These are phyloP conservation scores for Brasenia schreberi DNA, from an alignment of 164 flowering plant genomes.

Conservation along the genomic window DNA sequence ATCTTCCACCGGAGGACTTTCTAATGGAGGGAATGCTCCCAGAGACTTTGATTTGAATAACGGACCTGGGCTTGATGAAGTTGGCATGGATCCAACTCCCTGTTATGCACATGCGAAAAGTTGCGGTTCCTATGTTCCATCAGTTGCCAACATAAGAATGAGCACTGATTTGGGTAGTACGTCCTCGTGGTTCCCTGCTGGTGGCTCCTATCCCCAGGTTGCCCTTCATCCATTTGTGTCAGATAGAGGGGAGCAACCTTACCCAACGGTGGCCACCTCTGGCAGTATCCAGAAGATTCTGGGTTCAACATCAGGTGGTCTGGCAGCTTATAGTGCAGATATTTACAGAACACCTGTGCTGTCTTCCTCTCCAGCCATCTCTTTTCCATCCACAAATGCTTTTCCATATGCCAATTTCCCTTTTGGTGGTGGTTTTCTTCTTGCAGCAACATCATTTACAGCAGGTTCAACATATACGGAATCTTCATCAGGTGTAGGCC, in stretches of 20 bases:
- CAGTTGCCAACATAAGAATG: slow-evolving; percentile 37
- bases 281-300: slow-evolving; percentile 44
- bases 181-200: slow-evolving; percentile 57
- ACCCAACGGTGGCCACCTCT: slow-evolving; percentile 32
- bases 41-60: slow-evolving; percentile 83
- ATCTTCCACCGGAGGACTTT: slow-evolving; percentile 16
- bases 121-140: slow-evolving; percentile 18
- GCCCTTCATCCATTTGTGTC: slow-evolving; percentile 15
- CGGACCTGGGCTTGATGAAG: slow-evolving; percentile 68
- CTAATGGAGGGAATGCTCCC: slow-evolving; percentile 28
- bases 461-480: slow-evolving; percentile 46
- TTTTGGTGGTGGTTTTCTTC: slow-evolving; percentile 50
- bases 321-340: slow-evolving; percentile 37
- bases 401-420: slow-evolving; percentile 61
- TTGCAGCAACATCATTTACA: slow-evolving; percentile 47
- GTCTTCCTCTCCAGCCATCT: slow-evolving; percentile 65
- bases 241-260: slow-evolving; percentile 50
- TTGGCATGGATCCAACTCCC: slow-evolving; percentile 22
- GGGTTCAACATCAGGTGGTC: slow-evolving; percentile 30
- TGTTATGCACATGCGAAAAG: slow-evolving; percentile 25
- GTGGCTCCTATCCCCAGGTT: slow-evolving; percentile 27
- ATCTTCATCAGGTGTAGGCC: slow-evolving; percentile 42
- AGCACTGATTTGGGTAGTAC: slow-evolving; percentile 37
- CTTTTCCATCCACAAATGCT: slow-evolving; percentile 27
- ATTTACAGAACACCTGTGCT: slow-evolving; percentile 58